phyloP scores from a whole-genome alignment of 164 flowering plant species.

The Tetracentron sinense region DNA sequence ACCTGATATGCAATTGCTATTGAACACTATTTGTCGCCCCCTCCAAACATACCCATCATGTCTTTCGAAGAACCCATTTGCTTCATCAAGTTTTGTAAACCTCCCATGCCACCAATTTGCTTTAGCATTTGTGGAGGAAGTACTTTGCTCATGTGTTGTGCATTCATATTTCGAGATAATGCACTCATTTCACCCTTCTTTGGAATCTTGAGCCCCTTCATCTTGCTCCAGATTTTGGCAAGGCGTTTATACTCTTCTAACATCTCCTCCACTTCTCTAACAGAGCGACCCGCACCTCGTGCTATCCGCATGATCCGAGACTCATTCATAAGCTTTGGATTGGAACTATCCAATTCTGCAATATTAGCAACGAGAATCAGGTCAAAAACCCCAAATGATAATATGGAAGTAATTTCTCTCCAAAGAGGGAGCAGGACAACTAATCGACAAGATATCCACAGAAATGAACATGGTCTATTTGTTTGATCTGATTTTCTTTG shows the following conservation, averaged over 20 bases:
- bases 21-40: conserved; percentile 45
- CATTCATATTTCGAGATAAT: conserved; percentile 18
- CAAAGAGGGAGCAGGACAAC: neutral
- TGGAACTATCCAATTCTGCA: conserved; percentile 91
- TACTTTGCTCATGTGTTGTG: conserved; percentile 92
- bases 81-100: conserved; percentile 89
- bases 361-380: neutral
- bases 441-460: too few relatives aligned
- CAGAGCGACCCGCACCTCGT: conserved; percentile 75
- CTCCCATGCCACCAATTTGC: conserved; percentile 96
- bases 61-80: conserved; percentile 89
- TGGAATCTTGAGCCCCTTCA: conserved; percentile 1
- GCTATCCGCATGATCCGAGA: conserved; percentile 87
- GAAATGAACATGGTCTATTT: too few relatives aligned
- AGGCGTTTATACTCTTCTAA: conserved; percentile 92
- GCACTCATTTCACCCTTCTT: neutral
- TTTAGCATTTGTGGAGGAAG: too few relatives aligned
- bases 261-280: conserved; percentile 85
- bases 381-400: neutral
- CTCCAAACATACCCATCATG: conserved; percentile 86
- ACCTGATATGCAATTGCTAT: neutral
- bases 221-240: conserved; percentile 75
- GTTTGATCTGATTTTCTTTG: neutral
- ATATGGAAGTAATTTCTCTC: neutral
- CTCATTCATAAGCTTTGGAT: conserved; percentile 81